Percentiles rank a stretch among this genome's conserved stretches.
phyloP scores from a whole-genome alignment of 202 grass and related monocot species.

The Panicum hallii region DNA sequence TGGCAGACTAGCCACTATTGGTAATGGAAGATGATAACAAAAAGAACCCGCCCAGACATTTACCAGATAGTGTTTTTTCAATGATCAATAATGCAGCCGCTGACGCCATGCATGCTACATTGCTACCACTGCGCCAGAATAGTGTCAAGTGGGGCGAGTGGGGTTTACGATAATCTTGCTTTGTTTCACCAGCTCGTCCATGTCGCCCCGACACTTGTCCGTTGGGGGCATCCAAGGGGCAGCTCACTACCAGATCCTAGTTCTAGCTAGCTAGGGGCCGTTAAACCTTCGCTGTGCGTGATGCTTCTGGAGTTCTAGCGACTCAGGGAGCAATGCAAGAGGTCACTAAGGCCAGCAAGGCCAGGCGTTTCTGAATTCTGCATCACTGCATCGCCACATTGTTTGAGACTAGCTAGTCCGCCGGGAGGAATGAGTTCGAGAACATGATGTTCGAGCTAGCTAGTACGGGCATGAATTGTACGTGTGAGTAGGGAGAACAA shows the following conservation, averaged over 20 bases:
- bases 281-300: background rate
- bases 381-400: background rate
- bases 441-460: no score
- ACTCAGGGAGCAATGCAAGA: background rate
- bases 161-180: background rate
- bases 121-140: background rate
- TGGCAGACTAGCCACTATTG: background rate
- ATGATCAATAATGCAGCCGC: background rate
- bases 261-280: background rate
- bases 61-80: background rate
- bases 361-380: background rate
- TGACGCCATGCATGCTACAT: conserved; percentile 1
- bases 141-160: conserved; percentile 32
- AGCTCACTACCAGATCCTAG: background rate
- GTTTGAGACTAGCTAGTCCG: no score
- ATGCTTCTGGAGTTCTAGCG: background rate
- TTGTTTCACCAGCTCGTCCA: conserved; percentile 8
- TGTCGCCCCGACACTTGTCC: conserved; percentile 38
- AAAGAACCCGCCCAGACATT: background rate
- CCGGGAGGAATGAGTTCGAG: no score
- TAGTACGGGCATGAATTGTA: no score
- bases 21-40: background rate
- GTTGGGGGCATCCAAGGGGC: conserved; percentile 41
- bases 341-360: background rate
- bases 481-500: no score